Evolutionary conservation across 2,329 filamentous ascomycete genomes (phyloP).

Genomic region (Apiospora arundinis): DNA sequence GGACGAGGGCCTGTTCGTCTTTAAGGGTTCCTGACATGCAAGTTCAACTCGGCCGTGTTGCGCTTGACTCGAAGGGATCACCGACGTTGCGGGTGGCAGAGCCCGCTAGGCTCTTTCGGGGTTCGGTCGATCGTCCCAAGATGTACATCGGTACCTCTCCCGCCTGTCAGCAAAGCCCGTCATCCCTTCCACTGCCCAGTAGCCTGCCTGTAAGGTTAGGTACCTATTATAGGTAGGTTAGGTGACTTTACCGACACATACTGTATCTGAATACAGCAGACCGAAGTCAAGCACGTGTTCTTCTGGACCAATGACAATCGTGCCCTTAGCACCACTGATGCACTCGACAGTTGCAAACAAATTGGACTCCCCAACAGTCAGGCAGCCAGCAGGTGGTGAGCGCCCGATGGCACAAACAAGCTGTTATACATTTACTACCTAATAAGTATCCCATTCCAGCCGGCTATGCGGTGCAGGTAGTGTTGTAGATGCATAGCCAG

Average conservation of each 20-base stretch:
- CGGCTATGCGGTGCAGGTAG: conserved; percentile 3
- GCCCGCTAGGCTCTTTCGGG: conserved; percentile 32
- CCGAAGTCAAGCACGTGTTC: conserved; percentile 15
- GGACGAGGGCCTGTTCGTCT: conserved; percentile 23
- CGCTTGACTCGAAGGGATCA: conserved; percentile 39
- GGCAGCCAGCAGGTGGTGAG: background rate
- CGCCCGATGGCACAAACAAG: background rate
- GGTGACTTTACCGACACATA: background rate
- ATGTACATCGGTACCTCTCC: conserved; percentile 19
- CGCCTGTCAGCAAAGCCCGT: background rate
- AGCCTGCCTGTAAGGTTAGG: too few relatives aligned
- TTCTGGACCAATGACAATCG: background rate
- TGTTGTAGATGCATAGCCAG: background rate
- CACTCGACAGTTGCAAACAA: background rate
- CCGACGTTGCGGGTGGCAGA: conserved; percentile 33
- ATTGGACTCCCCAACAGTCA: too few relatives aligned
- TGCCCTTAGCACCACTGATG: too few relatives aligned
- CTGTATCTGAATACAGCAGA: background rate
- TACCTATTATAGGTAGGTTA: too few relatives aligned
- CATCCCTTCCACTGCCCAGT: too few relatives aligned
- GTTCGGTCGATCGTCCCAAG: conserved; percentile 33
- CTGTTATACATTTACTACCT: conserved; percentile 14
- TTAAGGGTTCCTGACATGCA: conserved; percentile 29
- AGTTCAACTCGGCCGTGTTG: conserved; percentile 29
- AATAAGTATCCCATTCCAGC: conserved; percentile 4